These are phyloP conservation scores for Kandelia obovata DNA, from an alignment of 345 rosid species.

Conservation along the genomic window DNA sequence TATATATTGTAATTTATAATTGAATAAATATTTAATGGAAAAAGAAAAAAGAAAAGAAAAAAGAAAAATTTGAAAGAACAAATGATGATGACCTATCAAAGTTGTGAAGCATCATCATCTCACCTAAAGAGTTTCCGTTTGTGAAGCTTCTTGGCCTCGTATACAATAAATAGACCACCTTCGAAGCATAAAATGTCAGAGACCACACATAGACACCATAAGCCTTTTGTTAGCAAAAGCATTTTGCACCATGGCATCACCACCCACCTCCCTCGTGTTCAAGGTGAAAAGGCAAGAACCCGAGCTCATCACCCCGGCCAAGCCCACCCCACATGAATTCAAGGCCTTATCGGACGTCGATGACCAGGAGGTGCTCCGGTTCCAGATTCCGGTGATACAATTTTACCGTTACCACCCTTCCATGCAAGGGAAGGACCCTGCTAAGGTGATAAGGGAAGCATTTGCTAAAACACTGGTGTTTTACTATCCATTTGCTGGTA, in stretches of 20 bases:
- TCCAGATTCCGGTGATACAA: slow-evolving; percentile 10
- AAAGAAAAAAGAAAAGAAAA: too few species aligned
- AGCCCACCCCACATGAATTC: slow-evolving; percentile 24
- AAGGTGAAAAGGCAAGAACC: slow-evolving; percentile 18
- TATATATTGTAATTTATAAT: too few species aligned
- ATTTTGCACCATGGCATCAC: slow-evolving; percentile 8
- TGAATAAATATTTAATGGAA: too few species aligned
- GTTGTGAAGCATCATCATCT: too few species aligned
- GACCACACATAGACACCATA: too few species aligned
- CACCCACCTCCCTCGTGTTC: slow-evolving; percentile 7
- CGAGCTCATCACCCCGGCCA: neutral
- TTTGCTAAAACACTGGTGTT: slow-evolving; percentile 12
- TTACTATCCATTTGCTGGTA: slow-evolving; percentile 22
- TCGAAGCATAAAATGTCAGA: too few species aligned
- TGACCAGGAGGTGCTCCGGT: slow-evolving; percentile 19
- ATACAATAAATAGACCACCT: too few species aligned
- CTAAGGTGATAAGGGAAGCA: slow-evolving; percentile 3
- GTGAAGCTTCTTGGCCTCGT: too few species aligned
- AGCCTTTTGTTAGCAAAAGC: too few species aligned
- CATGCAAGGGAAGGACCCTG: slow-evolving; percentile 12
- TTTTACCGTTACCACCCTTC: slow-evolving; percentile 8
- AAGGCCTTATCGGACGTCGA: slow-evolving; percentile 23
- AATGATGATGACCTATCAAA: too few species aligned
- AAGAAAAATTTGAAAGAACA: too few species aligned
- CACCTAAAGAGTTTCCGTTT: too few species aligned